Conservation (phyloP, 2,329 filamentous ascomycete genomes). For the Neofusicoccum umdonicola region DNA sequence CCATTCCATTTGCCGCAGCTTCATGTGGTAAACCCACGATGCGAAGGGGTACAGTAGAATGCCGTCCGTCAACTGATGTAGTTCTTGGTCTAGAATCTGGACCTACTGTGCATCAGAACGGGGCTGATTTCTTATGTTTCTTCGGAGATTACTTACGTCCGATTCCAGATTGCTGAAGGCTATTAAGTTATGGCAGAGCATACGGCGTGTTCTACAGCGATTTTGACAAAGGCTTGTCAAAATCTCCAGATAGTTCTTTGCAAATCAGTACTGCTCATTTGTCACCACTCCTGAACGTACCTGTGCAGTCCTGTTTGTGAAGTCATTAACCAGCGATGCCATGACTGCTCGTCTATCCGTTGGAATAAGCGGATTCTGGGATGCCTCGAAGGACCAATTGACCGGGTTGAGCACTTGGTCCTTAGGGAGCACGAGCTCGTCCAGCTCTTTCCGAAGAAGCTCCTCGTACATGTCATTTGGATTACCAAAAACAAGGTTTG, state of each 20-base stretch:
- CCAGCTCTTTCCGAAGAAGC: constrained; percentile 79
- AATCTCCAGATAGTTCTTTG: constrained; percentile 74
- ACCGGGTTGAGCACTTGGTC: constrained; percentile 67
- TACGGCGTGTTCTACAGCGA: constrained; percentile 81
- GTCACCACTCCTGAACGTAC: constrained; percentile 26
- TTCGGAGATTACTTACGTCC: constrained; percentile 54
- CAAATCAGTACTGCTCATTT: constrained; percentile 42
- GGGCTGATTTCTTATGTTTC: background rate
- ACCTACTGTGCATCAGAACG: constrained; percentile 31
- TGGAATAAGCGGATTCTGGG: constrained; percentile 45
- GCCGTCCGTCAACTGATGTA: constrained; percentile 60
- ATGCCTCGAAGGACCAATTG: constrained; percentile 71
- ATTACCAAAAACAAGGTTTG: constrained; percentile 72
- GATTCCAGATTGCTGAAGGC: constrained; percentile 83
- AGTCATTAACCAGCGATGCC: constrained; percentile 69
- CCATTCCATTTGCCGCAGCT: constrained; percentile 82
- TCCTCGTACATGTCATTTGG: constrained; percentile 63
- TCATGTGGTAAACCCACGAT: constrained; percentile 87
- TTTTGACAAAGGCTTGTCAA: constrained; percentile 87
- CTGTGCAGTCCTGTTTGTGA: constrained; percentile 54
- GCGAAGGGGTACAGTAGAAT: constrained; percentile 70
- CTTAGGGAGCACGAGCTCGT: constrained; percentile 69
- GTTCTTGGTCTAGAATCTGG: constrained; percentile 69
- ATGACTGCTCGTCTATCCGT: constrained; percentile 73
- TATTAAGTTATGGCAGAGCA: constrained; percentile 77